These are phyloP conservation scores for Wickerhamomyces alni DNA, from an alignment of 805 yeast genomes.

Conservation along the genomic window DNA sequence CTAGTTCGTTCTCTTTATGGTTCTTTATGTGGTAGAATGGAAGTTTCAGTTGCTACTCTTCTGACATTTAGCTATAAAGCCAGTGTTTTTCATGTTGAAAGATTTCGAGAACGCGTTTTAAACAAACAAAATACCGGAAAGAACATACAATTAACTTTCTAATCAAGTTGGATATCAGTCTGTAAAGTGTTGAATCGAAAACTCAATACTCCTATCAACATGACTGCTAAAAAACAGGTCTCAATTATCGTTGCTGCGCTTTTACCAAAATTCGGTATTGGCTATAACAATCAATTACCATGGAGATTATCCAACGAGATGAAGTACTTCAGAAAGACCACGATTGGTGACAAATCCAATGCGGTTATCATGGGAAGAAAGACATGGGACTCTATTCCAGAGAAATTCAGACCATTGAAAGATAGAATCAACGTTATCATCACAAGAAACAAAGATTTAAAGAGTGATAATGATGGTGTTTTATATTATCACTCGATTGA, in stretches of 20 bases:
- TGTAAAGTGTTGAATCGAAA: no score
- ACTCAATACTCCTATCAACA: not conserved
- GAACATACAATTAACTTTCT: no score
- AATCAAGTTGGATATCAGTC: no score
- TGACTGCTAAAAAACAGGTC: conserved; percentile 27
- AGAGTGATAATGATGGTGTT: conserved; percentile 19
- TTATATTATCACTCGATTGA: conserved; percentile 36
- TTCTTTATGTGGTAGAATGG: no score
- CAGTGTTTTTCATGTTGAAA: no score
- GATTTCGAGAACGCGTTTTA: no score
- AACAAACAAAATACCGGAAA: no score
- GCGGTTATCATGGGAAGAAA: conserved; percentile 95
- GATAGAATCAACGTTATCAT: conserved; percentile 71
- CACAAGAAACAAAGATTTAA: conserved; percentile 37
- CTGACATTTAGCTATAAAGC: no score
- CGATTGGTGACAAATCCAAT: conserved; percentile 46
- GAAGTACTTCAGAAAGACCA: conserved; percentile 75
- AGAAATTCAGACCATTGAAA: conserved; percentile 75
- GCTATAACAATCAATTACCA: conserved; percentile 73
- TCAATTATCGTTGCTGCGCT: conserved; percentile 83
- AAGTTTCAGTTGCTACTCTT: no score
- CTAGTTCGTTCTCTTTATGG: no score
- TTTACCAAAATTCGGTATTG: conserved; percentile 78
- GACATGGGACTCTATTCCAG: conserved; percentile 94
- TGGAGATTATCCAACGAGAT: conserved; percentile 85